These are phyloP conservation scores for Circinella umbellata DNA, from an alignment of 371 early-diverging fungal species.

Conservation along the genomic window DNA sequence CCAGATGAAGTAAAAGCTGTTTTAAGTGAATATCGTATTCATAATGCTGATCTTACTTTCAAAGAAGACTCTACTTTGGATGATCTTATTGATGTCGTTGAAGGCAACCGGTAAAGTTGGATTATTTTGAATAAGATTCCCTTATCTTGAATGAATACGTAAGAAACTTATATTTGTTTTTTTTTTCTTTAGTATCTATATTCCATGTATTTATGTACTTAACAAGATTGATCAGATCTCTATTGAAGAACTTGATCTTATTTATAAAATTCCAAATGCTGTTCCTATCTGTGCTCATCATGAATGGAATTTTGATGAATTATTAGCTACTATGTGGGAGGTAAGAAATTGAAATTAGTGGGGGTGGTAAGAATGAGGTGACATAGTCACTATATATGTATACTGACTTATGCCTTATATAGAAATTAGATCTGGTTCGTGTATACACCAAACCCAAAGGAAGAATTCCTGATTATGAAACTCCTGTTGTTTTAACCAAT, in stretches of 20 bases:
- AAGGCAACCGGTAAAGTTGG: slow-evolving; percentile 85
- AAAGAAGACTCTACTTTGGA: slow-evolving; percentile 88
- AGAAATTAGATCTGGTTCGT: slow-evolving; percentile 78
- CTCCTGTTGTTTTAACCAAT: slow-evolving; percentile 93
- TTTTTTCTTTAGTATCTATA: slow-evolving; percentile 55
- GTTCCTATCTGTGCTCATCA: slow-evolving; percentile 98
- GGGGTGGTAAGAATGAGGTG: no score
- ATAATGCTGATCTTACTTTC: slow-evolving; percentile 92
- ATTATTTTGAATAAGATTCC: no score
- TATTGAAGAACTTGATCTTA: slow-evolving; percentile 91
- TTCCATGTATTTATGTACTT: slow-evolving; percentile 89
- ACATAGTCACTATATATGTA: background rate
- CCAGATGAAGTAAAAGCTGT: slow-evolving; percentile 87
- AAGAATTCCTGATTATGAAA: slow-evolving; percentile 94
- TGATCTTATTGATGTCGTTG: slow-evolving; percentile 97
- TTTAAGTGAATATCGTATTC: slow-evolving; percentile 90
- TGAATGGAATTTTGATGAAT: slow-evolving; percentile 99
- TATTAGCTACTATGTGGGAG: slow-evolving; percentile 96
- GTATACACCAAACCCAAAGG: slow-evolving; percentile 99
- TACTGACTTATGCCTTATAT: no score
- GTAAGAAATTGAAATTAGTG: slow-evolving; percentile 21
- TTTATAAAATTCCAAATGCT: slow-evolving; percentile 98
- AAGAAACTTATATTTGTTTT: background rate
- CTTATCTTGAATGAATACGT: no score
- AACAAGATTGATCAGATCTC: slow-evolving; percentile 97